phyloP scores from a whole-genome alignment of 352 stramenopile genomes.

The Globisporangium viniferum region DNA sequence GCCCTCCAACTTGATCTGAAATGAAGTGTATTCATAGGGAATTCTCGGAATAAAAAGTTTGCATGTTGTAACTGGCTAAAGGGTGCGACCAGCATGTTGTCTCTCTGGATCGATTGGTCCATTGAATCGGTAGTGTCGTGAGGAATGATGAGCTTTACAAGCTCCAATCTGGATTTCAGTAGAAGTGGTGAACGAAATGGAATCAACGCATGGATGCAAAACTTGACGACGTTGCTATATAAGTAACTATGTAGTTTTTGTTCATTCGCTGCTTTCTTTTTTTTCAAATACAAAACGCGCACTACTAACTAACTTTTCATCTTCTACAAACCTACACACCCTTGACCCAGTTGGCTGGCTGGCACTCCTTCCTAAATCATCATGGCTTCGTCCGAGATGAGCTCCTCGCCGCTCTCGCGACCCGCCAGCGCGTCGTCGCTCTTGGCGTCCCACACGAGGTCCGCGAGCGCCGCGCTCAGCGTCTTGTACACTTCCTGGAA shows the following conservation, averaged over 20 bases:
- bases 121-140: too few species aligned
- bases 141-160: too few species aligned
- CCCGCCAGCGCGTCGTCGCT: slow-evolving; percentile 28
- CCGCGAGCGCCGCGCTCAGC: slow-evolving; percentile 45
- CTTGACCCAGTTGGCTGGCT: background rate
- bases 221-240: background rate
- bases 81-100: too few species aligned
- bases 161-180: too few species aligned
- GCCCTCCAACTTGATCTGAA: too few species aligned
- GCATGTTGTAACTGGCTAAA: too few species aligned
- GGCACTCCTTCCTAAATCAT: slow-evolving; percentile 53
- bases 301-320: background rate
- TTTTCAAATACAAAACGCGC: background rate
- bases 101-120: too few species aligned
- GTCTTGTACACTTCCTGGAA: slow-evolving; percentile 76
- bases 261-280: background rate
- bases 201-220: background rate
- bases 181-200: background rate
- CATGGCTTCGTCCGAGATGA: slow-evolving; percentile 78
- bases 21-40: too few species aligned
- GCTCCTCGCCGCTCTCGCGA: slow-evolving; percentile 48
- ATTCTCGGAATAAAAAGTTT: too few species aligned
- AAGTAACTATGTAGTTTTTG: background rate
- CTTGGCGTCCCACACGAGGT: slow-evolving; percentile 48
- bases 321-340: background rate